Evolutionary conservation across 192 early-diverging fungal genomes (phyloP).

Genomic region (Linnemannia zychae): DNA sequence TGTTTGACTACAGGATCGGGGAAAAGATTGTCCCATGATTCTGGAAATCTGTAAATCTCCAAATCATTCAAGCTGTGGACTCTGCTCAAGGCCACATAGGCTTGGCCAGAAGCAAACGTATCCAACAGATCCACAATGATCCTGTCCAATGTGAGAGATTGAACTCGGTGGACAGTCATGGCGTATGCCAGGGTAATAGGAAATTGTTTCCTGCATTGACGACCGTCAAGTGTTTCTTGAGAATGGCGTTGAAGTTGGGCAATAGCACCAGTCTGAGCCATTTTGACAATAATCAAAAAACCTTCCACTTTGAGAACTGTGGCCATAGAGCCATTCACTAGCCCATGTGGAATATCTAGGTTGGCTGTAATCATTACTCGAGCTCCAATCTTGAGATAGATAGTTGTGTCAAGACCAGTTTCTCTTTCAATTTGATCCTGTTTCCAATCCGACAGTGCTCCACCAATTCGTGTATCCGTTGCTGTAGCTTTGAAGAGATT

Average conservation of each 20-base stretch:
- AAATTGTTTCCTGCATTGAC: neutral
- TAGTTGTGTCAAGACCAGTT: neutral
- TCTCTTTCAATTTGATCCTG: neutral
- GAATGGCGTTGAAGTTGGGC: neutral
- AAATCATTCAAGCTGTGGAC: neutral
- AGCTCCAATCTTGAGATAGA: neutral
- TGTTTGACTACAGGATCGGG: neutral
- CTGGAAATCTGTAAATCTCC: neutral
- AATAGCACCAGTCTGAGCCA: neutral
- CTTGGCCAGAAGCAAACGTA: neutral
- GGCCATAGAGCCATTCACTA: neutral
- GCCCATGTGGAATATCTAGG: neutral
- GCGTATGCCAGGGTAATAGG: neutral
- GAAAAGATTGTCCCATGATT: neutral
- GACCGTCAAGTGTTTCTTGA: neutral
- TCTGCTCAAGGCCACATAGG: neutral
- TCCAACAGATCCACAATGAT: neutral
- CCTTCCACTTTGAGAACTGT: neutral
- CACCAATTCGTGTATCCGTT: neutral
- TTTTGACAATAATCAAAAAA: neutral
- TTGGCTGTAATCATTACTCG: neutral
- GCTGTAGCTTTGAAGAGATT: neutral
- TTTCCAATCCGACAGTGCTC: neutral
- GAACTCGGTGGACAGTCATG: neutral
- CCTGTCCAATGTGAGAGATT: neutral